phyloP scores from a whole-genome alignment of 2,329 filamentous ascomycete genomes.

The Claviceps paspali region DNA sequence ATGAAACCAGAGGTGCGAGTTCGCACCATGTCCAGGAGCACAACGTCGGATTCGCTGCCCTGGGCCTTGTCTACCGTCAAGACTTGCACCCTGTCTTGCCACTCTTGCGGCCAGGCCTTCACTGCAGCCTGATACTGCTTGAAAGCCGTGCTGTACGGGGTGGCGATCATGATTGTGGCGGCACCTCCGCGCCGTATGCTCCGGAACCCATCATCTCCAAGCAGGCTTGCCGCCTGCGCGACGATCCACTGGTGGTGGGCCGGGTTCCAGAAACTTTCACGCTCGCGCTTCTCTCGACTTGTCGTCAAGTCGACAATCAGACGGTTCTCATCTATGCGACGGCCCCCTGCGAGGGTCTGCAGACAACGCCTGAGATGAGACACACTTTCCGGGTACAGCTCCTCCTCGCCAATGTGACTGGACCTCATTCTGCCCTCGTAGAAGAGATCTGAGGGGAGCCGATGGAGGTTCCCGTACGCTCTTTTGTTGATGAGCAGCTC shows the following conservation, averaged over 20 bases:
- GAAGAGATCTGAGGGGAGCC: constrained; percentile 26
- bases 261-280: constrained; percentile 26
- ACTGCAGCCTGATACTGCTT: constrained; percentile 19
- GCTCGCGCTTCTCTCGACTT: constrained; percentile 13
- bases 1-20: constrained; percentile 23
- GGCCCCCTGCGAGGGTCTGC: constrained; percentile 10
- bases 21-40: constrained; percentile 32
- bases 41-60: constrained; percentile 31
- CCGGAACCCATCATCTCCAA: constrained; percentile 1
- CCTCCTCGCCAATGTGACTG: constrained; percentile 8
- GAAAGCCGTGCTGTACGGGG: constrained; percentile 26
- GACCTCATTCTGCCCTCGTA: constrained; percentile 25
- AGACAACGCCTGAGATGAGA: constrained; percentile 16
- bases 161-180: constrained; percentile 27
- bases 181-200: constrained; percentile 11
- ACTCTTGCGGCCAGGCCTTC: constrained; percentile 13
- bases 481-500: constrained; percentile 23
- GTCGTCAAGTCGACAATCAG: constrained; percentile 17
- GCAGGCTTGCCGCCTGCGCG: constrained; percentile 15
- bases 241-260: constrained; percentile 23
- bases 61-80: constrained; percentile 30
- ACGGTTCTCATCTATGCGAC: constrained; percentile 18
- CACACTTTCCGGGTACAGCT: constrained; percentile 15
- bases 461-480: constrained; percentile 22
- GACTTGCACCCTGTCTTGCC: constrained; percentile 20